A percentile compares a stretch with the other conserved stretches of the same genome.
These are phyloP conservation scores for Maudiozyma humilis DNA, from an alignment of 1,139 yeast genomes.

Conservation along the genomic window DNA sequence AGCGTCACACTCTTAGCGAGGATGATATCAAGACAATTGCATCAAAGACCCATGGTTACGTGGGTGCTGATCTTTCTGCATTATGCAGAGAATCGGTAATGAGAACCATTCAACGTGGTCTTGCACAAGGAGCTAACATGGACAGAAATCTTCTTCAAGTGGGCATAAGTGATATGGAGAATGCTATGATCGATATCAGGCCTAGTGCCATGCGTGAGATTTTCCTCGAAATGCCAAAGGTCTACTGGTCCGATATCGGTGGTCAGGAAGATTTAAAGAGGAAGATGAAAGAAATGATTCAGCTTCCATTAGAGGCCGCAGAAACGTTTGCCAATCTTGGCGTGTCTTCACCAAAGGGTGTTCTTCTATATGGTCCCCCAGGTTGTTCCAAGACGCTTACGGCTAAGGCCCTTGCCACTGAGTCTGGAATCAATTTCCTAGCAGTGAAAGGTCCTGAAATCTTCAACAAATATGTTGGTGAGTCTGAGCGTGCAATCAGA, in stretches of 20 bases:
- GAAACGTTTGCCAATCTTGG: slow-evolving; percentile 71
- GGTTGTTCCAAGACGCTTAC: slow-evolving; percentile 93
- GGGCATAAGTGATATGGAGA: slow-evolving; percentile 46
- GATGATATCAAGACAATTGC: slow-evolving; percentile 56
- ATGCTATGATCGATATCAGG: slow-evolving; percentile 66
- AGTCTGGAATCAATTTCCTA: slow-evolving; percentile 82
- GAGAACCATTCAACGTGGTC: slow-evolving; percentile 64
- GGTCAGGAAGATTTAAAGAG: slow-evolving; percentile 81
- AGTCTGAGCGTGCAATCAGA: slow-evolving; percentile 79
- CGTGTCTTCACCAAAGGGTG: slow-evolving; percentile 85
- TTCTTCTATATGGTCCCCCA: slow-evolving; percentile 87
- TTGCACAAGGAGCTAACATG: slow-evolving; percentile 30
- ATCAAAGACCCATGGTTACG: slow-evolving; percentile 61
- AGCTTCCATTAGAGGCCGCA: slow-evolving; percentile 79
- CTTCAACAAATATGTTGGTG: slow-evolving; percentile 91
- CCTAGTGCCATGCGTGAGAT: slow-evolving; percentile 98
- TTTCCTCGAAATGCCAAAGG: slow-evolving; percentile 87
- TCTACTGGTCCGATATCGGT: slow-evolving; percentile 90
- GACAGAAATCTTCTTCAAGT: slow-evolving; percentile 36
- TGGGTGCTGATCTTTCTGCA: slow-evolving; percentile 86
- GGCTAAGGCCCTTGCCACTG: slow-evolving; percentile 92
- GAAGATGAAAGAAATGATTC: slow-evolving; percentile 81
- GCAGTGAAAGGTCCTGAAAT: slow-evolving; percentile 96
- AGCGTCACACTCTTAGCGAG: slow-evolving; percentile 46
- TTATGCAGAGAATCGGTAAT: slow-evolving; percentile 82